Conservation (phyloP, 345 rosid genomes). For the Lagerstroemia speciosa region DNA sequence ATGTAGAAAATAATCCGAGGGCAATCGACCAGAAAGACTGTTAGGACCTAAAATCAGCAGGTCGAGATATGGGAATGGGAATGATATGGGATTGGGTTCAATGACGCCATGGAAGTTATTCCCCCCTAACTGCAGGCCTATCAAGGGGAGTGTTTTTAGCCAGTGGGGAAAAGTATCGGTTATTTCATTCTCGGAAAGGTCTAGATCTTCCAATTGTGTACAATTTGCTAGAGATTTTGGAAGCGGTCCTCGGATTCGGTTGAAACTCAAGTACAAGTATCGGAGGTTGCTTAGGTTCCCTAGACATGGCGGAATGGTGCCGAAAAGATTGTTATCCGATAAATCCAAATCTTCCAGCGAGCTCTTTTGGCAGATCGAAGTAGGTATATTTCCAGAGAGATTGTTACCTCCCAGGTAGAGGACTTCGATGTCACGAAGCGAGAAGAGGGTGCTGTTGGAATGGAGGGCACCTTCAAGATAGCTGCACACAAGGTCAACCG, state of each 20-base stretch:
- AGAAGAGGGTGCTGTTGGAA: conserved; percentile 4
- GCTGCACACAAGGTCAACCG: conserved; percentile 5
- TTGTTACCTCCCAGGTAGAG: neutral
- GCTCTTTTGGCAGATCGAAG: conserved; percentile 9
- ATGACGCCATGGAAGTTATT: conserved; percentile 12
- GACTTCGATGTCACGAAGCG: neutral
- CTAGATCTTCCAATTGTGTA: conserved; percentile 1
- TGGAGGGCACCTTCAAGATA: neutral
- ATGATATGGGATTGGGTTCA: neutral
- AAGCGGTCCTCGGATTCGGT: conserved; percentile 11
- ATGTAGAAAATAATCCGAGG: neutral
- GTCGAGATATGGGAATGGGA: neutral
- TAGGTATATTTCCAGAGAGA: conserved; percentile 6
- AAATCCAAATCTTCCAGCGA: neutral
- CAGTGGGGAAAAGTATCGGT: conserved; percentile 16
- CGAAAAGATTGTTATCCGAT: conserved; percentile 17
- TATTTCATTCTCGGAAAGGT: conserved; percentile 12
- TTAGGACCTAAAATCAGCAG: conserved; percentile 8
- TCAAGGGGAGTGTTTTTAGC: conserved; percentile 5
- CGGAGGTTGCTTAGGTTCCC: conserved; percentile 12
- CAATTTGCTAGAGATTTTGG: conserved; percentile 16
- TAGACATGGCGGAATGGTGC: conserved; percentile 15
- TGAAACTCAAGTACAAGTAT: conserved; percentile 10
- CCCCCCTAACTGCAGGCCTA: neutral
- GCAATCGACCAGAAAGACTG: conserved; percentile 1